Conservation (phyloP, 2,329 filamentous ascomycete genomes). For the Aspergillus japonicus region DNA sequence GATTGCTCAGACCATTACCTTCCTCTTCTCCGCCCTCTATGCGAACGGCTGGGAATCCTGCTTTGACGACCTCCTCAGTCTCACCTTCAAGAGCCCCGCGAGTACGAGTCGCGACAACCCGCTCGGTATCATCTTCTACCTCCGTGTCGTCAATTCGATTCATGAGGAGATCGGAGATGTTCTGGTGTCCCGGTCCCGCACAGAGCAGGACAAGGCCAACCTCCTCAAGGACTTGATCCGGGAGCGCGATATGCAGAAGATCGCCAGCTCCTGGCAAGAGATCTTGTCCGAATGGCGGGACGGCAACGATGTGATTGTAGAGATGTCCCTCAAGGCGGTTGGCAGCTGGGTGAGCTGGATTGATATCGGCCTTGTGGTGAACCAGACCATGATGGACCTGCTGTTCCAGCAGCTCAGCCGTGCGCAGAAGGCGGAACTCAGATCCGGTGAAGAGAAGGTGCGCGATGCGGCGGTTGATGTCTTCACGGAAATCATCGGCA, state of each 20-base stretch:
- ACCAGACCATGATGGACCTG: conserved; percentile 78
- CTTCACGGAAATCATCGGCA: conserved; percentile 91
- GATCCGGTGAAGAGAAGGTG: conserved; percentile 75
- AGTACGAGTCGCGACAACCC: conserved; percentile 66
- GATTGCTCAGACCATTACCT: conserved; percentile 91
- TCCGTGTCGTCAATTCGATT: conserved; percentile 82
- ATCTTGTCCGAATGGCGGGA: conserved; percentile 76
- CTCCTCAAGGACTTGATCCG: conserved; percentile 89
- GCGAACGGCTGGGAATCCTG: conserved; percentile 83
- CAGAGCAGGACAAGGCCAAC: conserved; percentile 80
- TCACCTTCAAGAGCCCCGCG: conserved; percentile 63
- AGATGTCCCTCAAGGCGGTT: conserved; percentile 87
- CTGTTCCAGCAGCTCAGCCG: conserved; percentile 86
- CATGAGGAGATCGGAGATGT: conserved; percentile 98
- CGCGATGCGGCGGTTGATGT: conserved; percentile 90
- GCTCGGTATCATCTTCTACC: conserved; percentile 77
- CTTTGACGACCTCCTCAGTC: conserved; percentile 80
- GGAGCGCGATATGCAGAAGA: conserved; percentile 80
- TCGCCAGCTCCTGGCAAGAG: conserved; percentile 87
- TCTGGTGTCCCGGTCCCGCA: conserved; percentile 72
- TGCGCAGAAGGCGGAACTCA: conserved; percentile 57
- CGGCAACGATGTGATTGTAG: conserved; percentile 70
- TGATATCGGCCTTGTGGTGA: conserved; percentile 90
- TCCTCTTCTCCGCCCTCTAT: conserved; percentile 86
- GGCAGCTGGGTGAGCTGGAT: conserved; percentile 99